These are phyloP conservation scores for Kwoniella europaea DNA, from an alignment of 768 basidiomycete species.

Conservation along the genomic window DNA sequence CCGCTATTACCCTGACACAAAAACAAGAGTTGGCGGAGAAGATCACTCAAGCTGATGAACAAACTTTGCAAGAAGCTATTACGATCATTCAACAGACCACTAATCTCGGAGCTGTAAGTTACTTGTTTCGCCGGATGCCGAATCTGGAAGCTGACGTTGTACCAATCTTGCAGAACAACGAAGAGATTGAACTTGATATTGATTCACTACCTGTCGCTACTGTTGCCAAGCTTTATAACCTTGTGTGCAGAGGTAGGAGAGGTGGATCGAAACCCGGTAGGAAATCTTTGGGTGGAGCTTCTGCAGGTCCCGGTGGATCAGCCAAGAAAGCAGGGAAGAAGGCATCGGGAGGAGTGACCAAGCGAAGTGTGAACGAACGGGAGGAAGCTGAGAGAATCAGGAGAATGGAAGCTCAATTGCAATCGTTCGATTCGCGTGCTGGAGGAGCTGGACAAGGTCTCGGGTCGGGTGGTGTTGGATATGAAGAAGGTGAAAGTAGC, in stretches of 20 bases:
- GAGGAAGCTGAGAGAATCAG: slow-evolving; percentile 95
- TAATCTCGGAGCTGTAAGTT: slow-evolving; percentile 85
- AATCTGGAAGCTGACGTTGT: slow-evolving; percentile 13
- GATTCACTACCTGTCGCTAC: slow-evolving; percentile 84
- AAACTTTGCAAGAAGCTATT: slow-evolving; percentile 85
- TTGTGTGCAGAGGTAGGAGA: slow-evolving; percentile 65
- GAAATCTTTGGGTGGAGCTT: slow-evolving; percentile 51
- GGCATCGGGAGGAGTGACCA: slow-evolving; percentile 80
- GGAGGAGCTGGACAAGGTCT: slow-evolving; percentile 12
- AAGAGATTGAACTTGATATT: slow-evolving; percentile 99
- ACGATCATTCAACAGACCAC: slow-evolving; percentile 94
- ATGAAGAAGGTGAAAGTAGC: slow-evolving; percentile 37
- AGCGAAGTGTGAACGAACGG: slow-evolving; percentile 96
- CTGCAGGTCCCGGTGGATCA: slow-evolving; percentile 19
- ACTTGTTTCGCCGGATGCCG: not conserved
- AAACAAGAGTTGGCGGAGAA: slow-evolving; percentile 98
- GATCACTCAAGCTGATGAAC: slow-evolving; percentile 80
- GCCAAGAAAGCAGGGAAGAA: slow-evolving; percentile 46
- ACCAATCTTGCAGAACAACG: slow-evolving; percentile 57
- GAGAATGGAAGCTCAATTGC: slow-evolving; percentile 83
- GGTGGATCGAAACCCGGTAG: slow-evolving; percentile 52
- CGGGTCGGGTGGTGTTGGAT: not conserved
- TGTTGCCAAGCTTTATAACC: slow-evolving; percentile 92
- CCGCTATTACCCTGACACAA: slow-evolving; percentile 80
- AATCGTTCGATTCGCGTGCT: slow-evolving; percentile 66